Conservation (phyloP, 2,329 filamentous ascomycete genomes). For the Colletotrichum cuscutae region DNA sequence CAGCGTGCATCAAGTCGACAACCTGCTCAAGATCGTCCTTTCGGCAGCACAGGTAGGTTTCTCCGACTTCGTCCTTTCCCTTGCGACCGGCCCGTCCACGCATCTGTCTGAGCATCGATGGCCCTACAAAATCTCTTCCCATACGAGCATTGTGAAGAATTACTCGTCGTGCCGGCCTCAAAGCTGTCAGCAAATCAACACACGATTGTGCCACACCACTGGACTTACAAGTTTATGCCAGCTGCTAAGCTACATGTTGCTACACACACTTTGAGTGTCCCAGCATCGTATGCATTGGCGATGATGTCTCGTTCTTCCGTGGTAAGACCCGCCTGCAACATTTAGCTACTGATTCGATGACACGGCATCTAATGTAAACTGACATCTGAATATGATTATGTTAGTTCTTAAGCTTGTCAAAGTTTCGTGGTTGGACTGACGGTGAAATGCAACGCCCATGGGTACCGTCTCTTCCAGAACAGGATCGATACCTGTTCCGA, state of each 20-base stretch:
- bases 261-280: constrained; percentile 75
- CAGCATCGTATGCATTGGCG: constrained; percentile 75
- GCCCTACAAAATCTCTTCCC: constrained; percentile 80
- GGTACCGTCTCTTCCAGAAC: constrained; percentile 72
- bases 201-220: background rate
- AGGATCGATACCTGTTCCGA: constrained; percentile 73
- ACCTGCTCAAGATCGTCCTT: constrained; percentile 76
- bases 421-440: constrained; percentile 50
- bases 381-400: constrained; percentile 46
- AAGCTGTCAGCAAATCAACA: constrained; percentile 26
- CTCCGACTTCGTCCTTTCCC: constrained; percentile 80
- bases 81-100: constrained; percentile 81
- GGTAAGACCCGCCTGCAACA: constrained; percentile 70
- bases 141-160: constrained; percentile 81
- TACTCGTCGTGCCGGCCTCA: constrained; percentile 72
- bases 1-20: constrained; percentile 76
- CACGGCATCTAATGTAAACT: constrained; percentile 14
- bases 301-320: constrained; percentile 80
- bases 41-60: constrained; percentile 81
- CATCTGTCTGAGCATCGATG: constrained; percentile 85
- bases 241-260: constrained; percentile 85
- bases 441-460: constrained; percentile 79
- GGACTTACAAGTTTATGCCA: constrained; percentile 75
- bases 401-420: background rate
- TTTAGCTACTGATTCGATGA: constrained; percentile 36